Evolutionary conservation across 1,284 basidiomycete species (phyloP), one percentile per base, ranked within the genome.

Genomic region (Trametes sp.): DNA sequence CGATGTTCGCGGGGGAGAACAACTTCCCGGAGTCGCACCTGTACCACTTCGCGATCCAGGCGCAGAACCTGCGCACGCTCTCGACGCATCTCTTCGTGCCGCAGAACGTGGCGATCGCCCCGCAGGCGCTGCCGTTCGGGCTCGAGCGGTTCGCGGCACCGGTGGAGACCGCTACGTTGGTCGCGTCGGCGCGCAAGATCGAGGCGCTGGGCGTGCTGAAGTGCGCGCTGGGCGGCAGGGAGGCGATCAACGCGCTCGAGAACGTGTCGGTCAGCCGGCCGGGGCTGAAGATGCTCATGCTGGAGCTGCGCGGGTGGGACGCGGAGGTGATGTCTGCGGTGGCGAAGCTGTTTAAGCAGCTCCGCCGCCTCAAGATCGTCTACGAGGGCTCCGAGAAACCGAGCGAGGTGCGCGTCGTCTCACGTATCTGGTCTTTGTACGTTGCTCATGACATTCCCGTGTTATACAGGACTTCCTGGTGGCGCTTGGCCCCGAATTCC

Each of bases 301-400:
- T 74, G 5, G 70, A 73, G 61, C 68, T 70, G 58, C 61, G 64
- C 52, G 64, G 59, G 21, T 76, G 75, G 75, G 74, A 76, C 59
- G 63, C 68, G 49, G 75, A 76, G 62, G 68, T 75, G 26, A 41
- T 75, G 21, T 65, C 72, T 21, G 73, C 74, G 19, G 63, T 73
- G 21, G 62, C 65, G 24, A 52, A 63, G 52, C 67, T 73, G 49
- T 75, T 75, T 68, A 68, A 64, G 49, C 49, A 66, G 26, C 64
- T 75, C 14, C 69, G 69, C 14, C 65, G 71, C 54, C 64, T 76
- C 23, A 72, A 71, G 65, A 61, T 76, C 42, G 65, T 70, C 23
- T 75, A 65, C 57, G 65, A 65, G 56, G 62, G 57, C 19, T 53
- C 57, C 6, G 33, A 4, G 3, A 66, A 72, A 0, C 74, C 74